These are phyloP conservation scores for Ogataea haglerorum DNA, from an alignment of 805 yeast species.

Conservation along the genomic window DNA sequence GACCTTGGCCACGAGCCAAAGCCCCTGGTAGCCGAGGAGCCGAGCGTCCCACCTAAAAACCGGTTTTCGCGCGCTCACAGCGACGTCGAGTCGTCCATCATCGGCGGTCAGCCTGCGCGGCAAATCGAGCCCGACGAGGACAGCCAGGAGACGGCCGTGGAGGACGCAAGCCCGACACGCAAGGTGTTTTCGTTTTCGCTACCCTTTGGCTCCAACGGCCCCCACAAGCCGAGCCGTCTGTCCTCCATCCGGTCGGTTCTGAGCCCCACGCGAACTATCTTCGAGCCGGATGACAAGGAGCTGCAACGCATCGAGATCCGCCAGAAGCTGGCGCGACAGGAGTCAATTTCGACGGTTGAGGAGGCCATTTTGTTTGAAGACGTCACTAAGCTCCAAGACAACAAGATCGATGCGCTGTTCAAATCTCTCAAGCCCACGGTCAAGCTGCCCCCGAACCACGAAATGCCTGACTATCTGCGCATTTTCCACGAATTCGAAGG, in stretches of 20 bases:
- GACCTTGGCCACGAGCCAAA: slow-evolving; percentile 1
- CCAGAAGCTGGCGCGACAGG: slow-evolving; percentile 47
- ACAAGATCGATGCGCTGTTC: slow-evolving; percentile 66
- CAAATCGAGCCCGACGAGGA: slow-evolving; percentile 4
- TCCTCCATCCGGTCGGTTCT: slow-evolving; percentile 12
- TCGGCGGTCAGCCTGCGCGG: slow-evolving; percentile 45
- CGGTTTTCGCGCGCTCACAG: slow-evolving; percentile 5
- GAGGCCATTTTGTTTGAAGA: slow-evolving; percentile 57
- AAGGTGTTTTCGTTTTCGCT: slow-evolving; percentile 53
- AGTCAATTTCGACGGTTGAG: slow-evolving; percentile 56
- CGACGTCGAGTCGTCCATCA: slow-evolving; percentile 41
- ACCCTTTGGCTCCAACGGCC: slow-evolving; percentile 49
- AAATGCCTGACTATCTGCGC: slow-evolving; percentile 37
- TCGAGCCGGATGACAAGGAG: slow-evolving; percentile 24
- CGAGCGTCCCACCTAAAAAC: not conserved
- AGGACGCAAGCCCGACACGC: slow-evolving; percentile 26
- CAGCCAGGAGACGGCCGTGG: slow-evolving; percentile 18
- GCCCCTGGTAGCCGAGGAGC: not conserved
- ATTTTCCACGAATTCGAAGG: slow-evolving; percentile 67
- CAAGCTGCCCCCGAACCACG: slow-evolving; percentile 19
- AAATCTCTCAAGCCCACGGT: slow-evolving; percentile 45
- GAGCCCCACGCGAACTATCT: slow-evolving; percentile 3
- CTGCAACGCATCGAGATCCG: slow-evolving; percentile 34
- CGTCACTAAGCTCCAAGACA: slow-evolving; percentile 59
- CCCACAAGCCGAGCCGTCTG: slow-evolving; percentile 15